Evolutionary conservation across 2,329 filamentous ascomycete genomes (phyloP), one percentile per base, ranked within the genome.

Genomic region (Neodidymelliopsis sp.): DNA sequence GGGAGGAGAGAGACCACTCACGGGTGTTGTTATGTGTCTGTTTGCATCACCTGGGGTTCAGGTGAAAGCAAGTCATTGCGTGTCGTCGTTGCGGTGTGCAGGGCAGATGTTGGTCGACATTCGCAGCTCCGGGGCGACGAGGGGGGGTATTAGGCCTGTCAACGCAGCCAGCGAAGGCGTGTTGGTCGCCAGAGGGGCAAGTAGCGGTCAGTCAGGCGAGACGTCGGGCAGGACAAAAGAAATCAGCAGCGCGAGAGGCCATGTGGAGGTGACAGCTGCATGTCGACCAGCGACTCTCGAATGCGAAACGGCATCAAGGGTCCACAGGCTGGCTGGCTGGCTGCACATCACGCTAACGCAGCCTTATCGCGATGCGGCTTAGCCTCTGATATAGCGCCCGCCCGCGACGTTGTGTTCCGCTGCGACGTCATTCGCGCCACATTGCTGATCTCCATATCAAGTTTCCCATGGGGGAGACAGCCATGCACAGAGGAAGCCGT

Each of bases 21-120:
- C 66, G 24, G 30, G 27, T 43, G 38, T 46, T 54, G 37, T 48
- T 59, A 27, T 58, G 13, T 33, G 9, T 28, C 27, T 30, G 34
- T 29, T 44, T 42, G 53, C 36, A 49, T 51, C 54, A 49, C 59
- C 52, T 35, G 44, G 53, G 41, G 42, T 42, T 31, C 40, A 54
- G 49, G 66, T 67, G 64, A 67, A 63, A 48, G 58, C 39, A 24
- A 48, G 37, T 64, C 63, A 67, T 65, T 15, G 55, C 53, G 54
- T 53, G 50, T 46, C 41, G 53, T 59, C 53, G 51, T 53, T 61
- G 56, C 57, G 47, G 59, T 58, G 53, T 56, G 50, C 31, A 52
- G 41, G 45, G 39, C 38, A 46, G 38, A 35, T 52, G 52, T 50
- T 47, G 28, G 49, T 62, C 37, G 50, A 56, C 56, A 59, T 59